These are phyloP conservation scores for Emmonsiellopsis sp. DNA, from an alignment of 2,329 filamentous ascomycete genomes.

Conservation along the genomic window DNA sequence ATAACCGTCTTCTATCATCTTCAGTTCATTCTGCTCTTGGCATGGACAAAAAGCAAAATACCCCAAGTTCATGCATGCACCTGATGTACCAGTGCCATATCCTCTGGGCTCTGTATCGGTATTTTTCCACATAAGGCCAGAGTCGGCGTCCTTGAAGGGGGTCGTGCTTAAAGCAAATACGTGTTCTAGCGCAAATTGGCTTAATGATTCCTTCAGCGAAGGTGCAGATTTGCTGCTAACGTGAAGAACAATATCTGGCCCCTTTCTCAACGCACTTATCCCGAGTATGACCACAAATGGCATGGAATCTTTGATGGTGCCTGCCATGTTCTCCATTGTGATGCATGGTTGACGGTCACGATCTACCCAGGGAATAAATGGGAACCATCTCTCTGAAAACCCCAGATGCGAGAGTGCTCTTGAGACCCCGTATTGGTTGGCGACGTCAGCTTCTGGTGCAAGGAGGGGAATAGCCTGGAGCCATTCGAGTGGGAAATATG, in stretches of 20 bases:
- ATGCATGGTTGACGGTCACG: constrained; percentile 7
- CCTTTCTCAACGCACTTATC: constrained; percentile 5
- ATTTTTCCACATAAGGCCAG: constrained; percentile 8
- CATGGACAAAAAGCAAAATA: constrained; percentile 8
- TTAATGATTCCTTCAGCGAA: constrained; percentile 3
- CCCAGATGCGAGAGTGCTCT: constrained; percentile 9
- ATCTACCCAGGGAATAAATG: constrained; percentile 8
- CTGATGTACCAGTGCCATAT: constrained; percentile 7
- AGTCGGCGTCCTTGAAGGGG: constrained; percentile 6
- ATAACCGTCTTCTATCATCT: constrained; percentile 7
- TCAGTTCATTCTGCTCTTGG: constrained; percentile 6
- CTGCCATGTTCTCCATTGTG: constrained; percentile 3
- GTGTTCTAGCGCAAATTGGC: not conserved
- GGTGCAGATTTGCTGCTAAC: constrained; percentile 1
- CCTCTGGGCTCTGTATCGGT: not conserved
- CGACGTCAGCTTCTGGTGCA: constrained; percentile 4
- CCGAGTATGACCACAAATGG: constrained; percentile 2
- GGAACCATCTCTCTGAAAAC: constrained; percentile 6
- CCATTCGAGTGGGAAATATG: constrained; percentile 5
- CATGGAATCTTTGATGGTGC: constrained; percentile 2
- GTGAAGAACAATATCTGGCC: constrained; percentile 4
- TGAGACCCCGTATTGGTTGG: constrained; percentile 6
- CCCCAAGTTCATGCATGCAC: constrained; percentile 8
- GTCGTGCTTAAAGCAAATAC: constrained; percentile 5
- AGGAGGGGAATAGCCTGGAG: constrained; percentile 8